Conservation (phyloP, 1,284 basidiomycete genomes). For the Peniophora sp. region DNA sequence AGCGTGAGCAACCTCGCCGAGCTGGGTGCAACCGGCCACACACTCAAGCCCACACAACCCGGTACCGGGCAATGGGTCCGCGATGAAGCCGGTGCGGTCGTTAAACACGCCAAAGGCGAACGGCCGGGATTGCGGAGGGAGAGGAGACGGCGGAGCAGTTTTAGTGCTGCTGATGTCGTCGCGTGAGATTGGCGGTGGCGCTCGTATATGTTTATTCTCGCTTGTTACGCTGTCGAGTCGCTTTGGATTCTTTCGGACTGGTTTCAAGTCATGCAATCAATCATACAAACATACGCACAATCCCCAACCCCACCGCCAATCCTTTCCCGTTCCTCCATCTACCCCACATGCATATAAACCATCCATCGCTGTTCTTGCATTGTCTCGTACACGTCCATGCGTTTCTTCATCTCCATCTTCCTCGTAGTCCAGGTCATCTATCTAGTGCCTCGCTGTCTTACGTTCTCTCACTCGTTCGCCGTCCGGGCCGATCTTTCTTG, state of each 20-base stretch:
- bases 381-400: too few species aligned
- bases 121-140: conserved; percentile 64
- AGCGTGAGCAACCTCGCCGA: conserved; percentile 43
- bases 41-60: conserved; percentile 25
- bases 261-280: background rate
- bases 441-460: too few species aligned
- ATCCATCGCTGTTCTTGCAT: too few species aligned
- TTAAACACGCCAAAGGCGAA: conserved; percentile 60
- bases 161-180: conserved; percentile 74
- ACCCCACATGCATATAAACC: too few species aligned
- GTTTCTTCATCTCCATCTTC: too few species aligned
- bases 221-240: background rate
- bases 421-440: too few species aligned
- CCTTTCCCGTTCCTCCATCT: too few species aligned
- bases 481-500: too few species aligned
- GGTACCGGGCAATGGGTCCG: conserved; percentile 63
- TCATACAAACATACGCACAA: too few species aligned
- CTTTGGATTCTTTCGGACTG: background rate
- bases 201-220: background rate
- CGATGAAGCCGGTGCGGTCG: conserved; percentile 57
- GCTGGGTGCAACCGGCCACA: conserved; percentile 28
- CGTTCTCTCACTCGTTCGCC: too few species aligned
- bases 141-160: conserved; percentile 70
- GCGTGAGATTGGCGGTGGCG: conserved; percentile 50
- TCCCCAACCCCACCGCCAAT: too few species aligned